phyloP scores from a whole-genome alignment of 2,329 filamentous ascomycete species.

The Triangularia setosa region DNA sequence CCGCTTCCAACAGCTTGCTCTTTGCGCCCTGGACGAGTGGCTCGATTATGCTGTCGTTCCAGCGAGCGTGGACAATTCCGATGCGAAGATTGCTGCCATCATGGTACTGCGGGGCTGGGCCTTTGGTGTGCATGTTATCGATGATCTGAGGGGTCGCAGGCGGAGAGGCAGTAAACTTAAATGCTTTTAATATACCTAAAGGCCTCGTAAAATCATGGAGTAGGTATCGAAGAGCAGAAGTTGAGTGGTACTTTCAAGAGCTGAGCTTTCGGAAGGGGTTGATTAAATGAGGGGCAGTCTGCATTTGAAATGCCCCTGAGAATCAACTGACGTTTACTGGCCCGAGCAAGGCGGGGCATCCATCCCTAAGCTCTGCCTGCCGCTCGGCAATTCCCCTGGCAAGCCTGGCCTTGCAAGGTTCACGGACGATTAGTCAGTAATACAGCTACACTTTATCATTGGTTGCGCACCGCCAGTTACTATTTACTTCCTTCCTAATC shows the following conservation, averaged over 20 bases:
- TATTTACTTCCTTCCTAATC: background rate
- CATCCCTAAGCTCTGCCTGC: background rate
- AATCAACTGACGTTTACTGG: background rate
- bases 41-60: conserved; percentile 87
- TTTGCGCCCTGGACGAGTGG: conserved; percentile 77
- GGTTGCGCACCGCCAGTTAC: background rate
- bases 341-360: background rate
- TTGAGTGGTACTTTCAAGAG: background rate
- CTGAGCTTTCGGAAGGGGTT: background rate
- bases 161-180: too few species aligned
- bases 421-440: background rate
- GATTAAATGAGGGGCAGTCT: background rate
- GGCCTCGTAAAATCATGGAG: background rate
- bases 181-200: background rate
- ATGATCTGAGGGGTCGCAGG: background rate
- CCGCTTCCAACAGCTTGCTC: conserved; percentile 70
- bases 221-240: background rate
- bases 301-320: background rate
- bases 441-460: background rate
- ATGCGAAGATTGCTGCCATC: conserved; percentile 75
- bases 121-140: conserved; percentile 48
- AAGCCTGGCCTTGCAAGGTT: background rate
- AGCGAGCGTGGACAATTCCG: conserved; percentile 92
- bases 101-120: conserved; percentile 54
- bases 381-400: background rate